Evolutionary conservation across 202 grass and related monocot species (phyloP), one percentile per base, ranked within the genome.

Genomic region (Musa balbisiana): DNA sequence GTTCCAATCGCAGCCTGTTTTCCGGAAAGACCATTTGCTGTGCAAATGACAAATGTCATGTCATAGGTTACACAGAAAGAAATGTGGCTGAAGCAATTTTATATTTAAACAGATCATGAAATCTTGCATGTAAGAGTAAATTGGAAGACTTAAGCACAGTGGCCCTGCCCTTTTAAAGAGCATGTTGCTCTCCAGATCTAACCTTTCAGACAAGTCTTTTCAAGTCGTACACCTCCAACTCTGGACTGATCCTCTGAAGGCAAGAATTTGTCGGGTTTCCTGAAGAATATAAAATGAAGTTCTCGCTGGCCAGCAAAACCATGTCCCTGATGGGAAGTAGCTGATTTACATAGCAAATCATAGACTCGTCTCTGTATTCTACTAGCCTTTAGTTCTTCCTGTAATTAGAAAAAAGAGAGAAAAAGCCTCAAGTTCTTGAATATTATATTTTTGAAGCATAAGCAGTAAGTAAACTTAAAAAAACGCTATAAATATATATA

Each of bases 271-370:
- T 55, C 59, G 79, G 94, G 88, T 80, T 81, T 98, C 76, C 88
- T 93, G 62, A 89, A 91, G 84, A 98, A 98, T n/a, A 86, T 63
- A 53, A 97, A 98, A 72, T 91, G 81, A 73, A 98, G 91, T 72
- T 93, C 85, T 76, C 81, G 84, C 76, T 79, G 78, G 21, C 67
- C 82, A 84, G 70, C 73, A 66, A 62, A 65, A 75, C 62, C 73
- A 72, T 78, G 64, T 58, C 69, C 79, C 49, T 65, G 74, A 60
- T 66, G 76, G 1, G 16, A 51, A 49, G 53, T 87, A 69, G 88
- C 86, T 81, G 88, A 87, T 91, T 91, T 98, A n/a, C 81, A 83
- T 53, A 93, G 76, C 75, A 98, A 69, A 64, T 98, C 90, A 19
- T 88, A 88, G 67, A 98, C 88, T 64, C 88, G 83, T 83, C 84